Evolutionary conservation across 192 early-diverging fungal species (phyloP).

Genomic region (Dissophora globulifera): DNA sequence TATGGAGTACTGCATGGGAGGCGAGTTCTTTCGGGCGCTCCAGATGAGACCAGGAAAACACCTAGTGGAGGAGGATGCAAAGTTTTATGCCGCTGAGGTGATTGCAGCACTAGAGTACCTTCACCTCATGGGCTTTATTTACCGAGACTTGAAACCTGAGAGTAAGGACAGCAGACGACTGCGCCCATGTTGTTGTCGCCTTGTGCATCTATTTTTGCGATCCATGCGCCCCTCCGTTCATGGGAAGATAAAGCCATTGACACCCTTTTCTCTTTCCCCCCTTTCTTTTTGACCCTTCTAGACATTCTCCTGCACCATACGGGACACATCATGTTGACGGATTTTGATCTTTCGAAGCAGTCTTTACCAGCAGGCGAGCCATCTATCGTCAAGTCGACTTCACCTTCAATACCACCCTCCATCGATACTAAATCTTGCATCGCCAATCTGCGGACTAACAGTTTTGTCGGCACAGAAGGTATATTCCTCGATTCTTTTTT

Average conservation of each 20-base stretch:
- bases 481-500: neutral
- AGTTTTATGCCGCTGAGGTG: conserved; percentile 98
- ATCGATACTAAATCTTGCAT: conserved; percentile 93
- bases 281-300: no score
- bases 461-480: conserved; percentile 98
- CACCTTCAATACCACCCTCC: conserved; percentile 66
- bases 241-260: no score
- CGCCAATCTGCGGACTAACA: conserved; percentile 90
- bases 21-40: conserved; percentile 90
- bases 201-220: no score
- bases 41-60: conserved; percentile 91
- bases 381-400: conserved; percentile 67
- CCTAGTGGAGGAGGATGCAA: conserved; percentile 88
- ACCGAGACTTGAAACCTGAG: conserved; percentile 98
- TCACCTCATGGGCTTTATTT: conserved; percentile 96
- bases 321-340: conserved; percentile 96
- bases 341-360: conserved; percentile 98
- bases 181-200: no score
- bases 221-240: no score
- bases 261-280: no score
- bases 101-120: conserved; percentile 95
- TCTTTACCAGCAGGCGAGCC: conserved; percentile 85
- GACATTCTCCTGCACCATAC: conserved; percentile 93
- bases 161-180: conserved; percentile 75
- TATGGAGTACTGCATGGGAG: conserved; percentile 91